A percentile compares a stretch with the other conserved stretches of the same genome.
Evolutionary conservation across 768 basidiomycete species (phyloP).

Genomic region (Lactarius trivialis): DNA sequence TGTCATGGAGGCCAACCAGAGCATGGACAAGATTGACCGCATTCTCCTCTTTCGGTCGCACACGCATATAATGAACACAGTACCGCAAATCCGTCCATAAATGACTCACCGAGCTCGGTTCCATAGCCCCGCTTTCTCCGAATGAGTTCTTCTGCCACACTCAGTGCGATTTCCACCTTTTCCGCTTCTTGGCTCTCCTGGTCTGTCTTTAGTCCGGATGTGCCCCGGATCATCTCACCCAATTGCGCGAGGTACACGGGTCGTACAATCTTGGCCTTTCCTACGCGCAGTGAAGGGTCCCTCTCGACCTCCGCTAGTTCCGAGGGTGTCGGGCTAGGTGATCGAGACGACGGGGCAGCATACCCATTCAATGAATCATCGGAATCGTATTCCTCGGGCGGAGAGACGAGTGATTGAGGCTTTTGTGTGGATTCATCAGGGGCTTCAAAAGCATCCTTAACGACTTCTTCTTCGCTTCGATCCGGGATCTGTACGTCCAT

Average conservation of each 20-base stretch:
- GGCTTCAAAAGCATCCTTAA: not conserved
- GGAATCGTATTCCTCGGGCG: constrained; percentile 52
- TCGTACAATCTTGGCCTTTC: constrained; percentile 58
- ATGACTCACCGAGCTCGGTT: constrained; percentile 70
- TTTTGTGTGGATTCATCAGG: not conserved
- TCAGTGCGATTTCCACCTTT: constrained; percentile 72
- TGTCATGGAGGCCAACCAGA: constrained; percentile 69
- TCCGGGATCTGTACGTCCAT: constrained; percentile 36
- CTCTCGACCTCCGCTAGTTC: constrained; percentile 79
- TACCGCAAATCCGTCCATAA: not conserved
- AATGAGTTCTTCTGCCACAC: constrained; percentile 75
- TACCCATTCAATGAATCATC: constrained; percentile 81
- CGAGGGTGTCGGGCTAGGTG: constrained; percentile 72
- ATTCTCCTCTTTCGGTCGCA: constrained; percentile 67
- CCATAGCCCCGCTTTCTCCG: constrained; percentile 81
- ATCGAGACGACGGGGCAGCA: constrained; percentile 54
- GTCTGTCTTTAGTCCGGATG: constrained; percentile 42
- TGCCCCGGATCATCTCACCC: constrained; percentile 63
- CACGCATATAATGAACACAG: not conserved
- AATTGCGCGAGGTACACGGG: constrained; percentile 91
- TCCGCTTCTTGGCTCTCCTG: constrained; percentile 65
- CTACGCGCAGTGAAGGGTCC: constrained; percentile 75
- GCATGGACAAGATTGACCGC: constrained; percentile 74
- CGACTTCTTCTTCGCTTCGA: not conserved
- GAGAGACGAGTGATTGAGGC: not conserved